Conservation (phyloP, 164 flowering plant genomes). For the Brasenia schreberi region DNA sequence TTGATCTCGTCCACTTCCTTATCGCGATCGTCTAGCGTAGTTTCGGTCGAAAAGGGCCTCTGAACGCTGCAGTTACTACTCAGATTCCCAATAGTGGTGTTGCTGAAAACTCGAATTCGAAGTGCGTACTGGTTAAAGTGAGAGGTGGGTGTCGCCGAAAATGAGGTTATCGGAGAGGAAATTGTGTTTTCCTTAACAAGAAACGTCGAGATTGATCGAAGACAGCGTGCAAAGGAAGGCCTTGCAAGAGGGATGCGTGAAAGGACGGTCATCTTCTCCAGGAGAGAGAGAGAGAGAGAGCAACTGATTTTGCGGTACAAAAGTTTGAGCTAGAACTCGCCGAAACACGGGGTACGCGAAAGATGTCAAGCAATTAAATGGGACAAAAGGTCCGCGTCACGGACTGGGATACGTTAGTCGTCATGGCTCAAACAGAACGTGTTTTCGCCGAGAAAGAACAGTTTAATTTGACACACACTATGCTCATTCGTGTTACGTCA, state of each 20-base stretch:
- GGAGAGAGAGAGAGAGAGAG: background rate
- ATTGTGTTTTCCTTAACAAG: background rate
- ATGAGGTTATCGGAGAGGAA: background rate
- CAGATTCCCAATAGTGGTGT: background rate
- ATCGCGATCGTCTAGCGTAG: conserved; percentile 18
- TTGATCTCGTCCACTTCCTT: conserved; percentile 72
- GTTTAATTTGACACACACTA: too few species aligned
- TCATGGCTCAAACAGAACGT: too few species aligned
- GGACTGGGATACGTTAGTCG: too few species aligned
- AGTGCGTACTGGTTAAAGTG: background rate
- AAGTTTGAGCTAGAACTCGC: too few species aligned
- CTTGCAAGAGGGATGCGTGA: background rate
- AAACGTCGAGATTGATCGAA: background rate
- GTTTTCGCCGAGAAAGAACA: too few species aligned
- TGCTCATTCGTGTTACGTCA: too few species aligned
- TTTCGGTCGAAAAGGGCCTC: background rate
- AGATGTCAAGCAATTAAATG: too few species aligned
- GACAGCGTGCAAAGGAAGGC: background rate
- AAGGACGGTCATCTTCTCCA: background rate
- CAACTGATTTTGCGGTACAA: too few species aligned
- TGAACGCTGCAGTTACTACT: background rate
- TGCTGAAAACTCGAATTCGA: background rate
- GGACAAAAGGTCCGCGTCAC: too few species aligned
- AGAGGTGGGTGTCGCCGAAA: background rate
- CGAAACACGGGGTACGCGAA: too few species aligned